A percentile compares a stretch with the other conserved stretches of the same genome.
These are phyloP conservation scores for Cryptosporidium ubiquitum DNA, from an alignment of 169 alveolate species.

Conservation along the genomic window DNA sequence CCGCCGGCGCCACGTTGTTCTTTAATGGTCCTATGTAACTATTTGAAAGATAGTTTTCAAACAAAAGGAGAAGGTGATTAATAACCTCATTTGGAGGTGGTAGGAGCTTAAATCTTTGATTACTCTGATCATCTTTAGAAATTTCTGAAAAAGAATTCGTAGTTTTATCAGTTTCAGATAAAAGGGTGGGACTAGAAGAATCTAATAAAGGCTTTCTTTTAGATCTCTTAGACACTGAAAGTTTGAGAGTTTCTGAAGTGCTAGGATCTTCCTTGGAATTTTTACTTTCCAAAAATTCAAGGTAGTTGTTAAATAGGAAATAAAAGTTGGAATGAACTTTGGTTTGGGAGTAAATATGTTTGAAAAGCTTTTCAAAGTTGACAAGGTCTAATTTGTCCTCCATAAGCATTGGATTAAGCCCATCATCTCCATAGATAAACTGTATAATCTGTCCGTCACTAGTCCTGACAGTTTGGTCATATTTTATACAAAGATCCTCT, in stretches of 20 bases:
- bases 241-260: background rate
- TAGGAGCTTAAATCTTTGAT: background rate
- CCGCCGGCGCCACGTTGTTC: background rate
- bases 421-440: slow-evolving; percentile 98
- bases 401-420: slow-evolving; percentile 90
- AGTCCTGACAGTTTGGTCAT: slow-evolving; percentile 96
- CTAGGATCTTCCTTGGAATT: background rate
- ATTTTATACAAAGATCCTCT: slow-evolving; percentile 95
- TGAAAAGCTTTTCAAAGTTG: slow-evolving; percentile 83
- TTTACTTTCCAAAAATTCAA: background rate
- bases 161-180: background rate
- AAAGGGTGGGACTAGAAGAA: background rate
- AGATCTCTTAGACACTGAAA: background rate
- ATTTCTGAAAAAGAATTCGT: background rate
- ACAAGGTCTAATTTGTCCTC: slow-evolving; percentile 84
- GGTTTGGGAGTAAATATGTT: slow-evolving; percentile 54
- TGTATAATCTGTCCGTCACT: slow-evolving; percentile 95
- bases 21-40: background rate
- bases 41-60: slow-evolving; percentile 20
- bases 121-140: background rate
- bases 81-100: slow-evolving; percentile 22
- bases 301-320: slow-evolving; percentile 13
- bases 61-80: background rate
- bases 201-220: background rate
- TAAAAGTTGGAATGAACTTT: slow-evolving; percentile 44